Evolutionary conservation across 2,329 filamentous ascomycete species (phyloP).

Genomic region (Exophiala lecanii-corni): DNA sequence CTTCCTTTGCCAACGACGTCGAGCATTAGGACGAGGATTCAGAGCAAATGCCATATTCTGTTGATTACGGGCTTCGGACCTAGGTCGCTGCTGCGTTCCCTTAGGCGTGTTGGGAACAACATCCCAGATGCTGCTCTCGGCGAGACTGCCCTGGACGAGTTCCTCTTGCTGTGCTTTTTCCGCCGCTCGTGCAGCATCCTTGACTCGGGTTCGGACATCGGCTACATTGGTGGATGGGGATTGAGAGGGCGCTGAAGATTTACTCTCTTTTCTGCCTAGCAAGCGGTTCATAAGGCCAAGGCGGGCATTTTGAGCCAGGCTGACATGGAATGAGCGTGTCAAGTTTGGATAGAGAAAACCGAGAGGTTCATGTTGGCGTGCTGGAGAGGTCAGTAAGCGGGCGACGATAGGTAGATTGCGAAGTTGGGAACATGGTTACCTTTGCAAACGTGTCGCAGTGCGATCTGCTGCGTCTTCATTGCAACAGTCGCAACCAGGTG

Average conservation of each 20-base stretch:
- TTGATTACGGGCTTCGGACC: slow-evolving; percentile 37
- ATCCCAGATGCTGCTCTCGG: slow-evolving; percentile 13
- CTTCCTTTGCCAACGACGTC: slow-evolving; percentile 74
- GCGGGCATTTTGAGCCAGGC: background rate
- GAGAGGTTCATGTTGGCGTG: slow-evolving; percentile 19
- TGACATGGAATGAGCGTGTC: background rate
- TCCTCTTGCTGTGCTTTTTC: slow-evolving; percentile 11
- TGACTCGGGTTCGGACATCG: slow-evolving; percentile 14
- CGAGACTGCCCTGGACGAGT: slow-evolving; percentile 11
- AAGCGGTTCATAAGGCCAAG: background rate
- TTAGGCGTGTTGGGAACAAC: slow-evolving; percentile 11
- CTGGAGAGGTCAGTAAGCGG: too few species aligned
- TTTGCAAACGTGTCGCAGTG: slow-evolving; percentile 12
- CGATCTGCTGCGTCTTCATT: slow-evolving; percentile 16
- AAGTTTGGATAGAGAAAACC: background rate
- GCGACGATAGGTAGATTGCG: too few species aligned
- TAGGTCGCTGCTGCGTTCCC: background rate
- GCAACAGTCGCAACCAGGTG: too few species aligned
- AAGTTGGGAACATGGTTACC: too few species aligned
- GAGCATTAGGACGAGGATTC: slow-evolving; percentile 69
- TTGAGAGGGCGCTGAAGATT: background rate
- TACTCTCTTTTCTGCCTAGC: background rate
- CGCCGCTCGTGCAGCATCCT: slow-evolving; percentile 8
- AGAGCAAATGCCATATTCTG: slow-evolving; percentile 58
- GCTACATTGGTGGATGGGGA: slow-evolving; percentile 7